Evolutionary conservation across 768 basidiomycete genomes (phyloP).

Genomic region (Trametes cingulata): DNA sequence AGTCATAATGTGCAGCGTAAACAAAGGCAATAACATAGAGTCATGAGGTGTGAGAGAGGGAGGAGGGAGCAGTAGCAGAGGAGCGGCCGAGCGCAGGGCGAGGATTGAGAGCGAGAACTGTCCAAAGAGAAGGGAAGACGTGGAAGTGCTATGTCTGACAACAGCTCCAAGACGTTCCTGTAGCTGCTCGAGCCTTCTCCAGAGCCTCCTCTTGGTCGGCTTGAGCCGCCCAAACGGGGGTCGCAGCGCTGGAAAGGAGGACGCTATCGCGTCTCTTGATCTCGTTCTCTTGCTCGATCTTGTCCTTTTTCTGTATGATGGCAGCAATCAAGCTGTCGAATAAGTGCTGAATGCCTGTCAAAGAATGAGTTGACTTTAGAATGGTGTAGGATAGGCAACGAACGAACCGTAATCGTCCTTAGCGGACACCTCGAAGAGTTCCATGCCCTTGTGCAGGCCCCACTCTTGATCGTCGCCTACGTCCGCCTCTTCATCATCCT

Average conservation of each 20-base stretch:
- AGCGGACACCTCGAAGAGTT: constrained; percentile 88
- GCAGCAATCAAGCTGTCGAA: constrained; percentile 79
- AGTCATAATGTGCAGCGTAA: constrained; percentile 18
- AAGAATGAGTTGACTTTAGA: constrained; percentile 9
- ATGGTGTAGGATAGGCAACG: not conserved
- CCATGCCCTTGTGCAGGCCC: constrained; percentile 82
- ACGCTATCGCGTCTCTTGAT: constrained; percentile 83
- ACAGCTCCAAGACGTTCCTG: constrained; percentile 63
- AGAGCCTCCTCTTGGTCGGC: constrained; percentile 79
- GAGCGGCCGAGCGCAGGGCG: constrained; percentile 8
- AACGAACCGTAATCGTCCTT: constrained; percentile 80
- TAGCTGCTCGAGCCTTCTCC: constrained; percentile 46
- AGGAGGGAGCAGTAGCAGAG: constrained; percentile 7
- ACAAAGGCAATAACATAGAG: constrained; percentile 19
- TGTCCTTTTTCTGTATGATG: constrained; percentile 76
- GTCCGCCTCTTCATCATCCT: constrained; percentile 53
- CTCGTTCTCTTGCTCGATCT: constrained; percentile 81
- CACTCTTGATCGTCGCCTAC: constrained; percentile 60
- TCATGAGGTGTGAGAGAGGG: constrained; percentile 5
- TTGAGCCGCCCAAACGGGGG: constrained; percentile 77
- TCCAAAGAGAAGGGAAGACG: not conserved
- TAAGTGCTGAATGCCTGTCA: constrained; percentile 72
- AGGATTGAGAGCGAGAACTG: not conserved
- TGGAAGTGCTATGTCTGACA: constrained; percentile 49
- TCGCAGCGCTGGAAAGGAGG: constrained; percentile 59